Evolutionary conservation across 148 eudicot genomes (phyloP), one percentile per base, ranked within the genome.

Genomic region (Rhododendron ferrugineum): DNA sequence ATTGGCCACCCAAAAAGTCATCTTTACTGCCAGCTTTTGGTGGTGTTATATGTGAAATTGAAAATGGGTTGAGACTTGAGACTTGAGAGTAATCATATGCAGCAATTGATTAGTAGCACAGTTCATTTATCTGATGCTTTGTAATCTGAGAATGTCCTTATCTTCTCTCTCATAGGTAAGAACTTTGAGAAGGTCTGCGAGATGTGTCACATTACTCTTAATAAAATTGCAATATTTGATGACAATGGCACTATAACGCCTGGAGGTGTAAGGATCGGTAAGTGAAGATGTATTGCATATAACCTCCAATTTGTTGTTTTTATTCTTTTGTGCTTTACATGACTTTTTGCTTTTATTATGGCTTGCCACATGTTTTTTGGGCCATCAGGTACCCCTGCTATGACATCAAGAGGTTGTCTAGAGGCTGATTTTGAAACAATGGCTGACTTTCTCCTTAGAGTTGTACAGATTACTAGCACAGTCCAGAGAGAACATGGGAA

Each of bases 121-220:
- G 20, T 82, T 74, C 44, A 30, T 34, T 74, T 37, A 26, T 42
- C 11, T 76, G 37, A 36, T 73, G 68, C 22, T 78, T 82, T 68
- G n/a, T 36, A 26, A 81, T 46, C 30, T 42, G 32, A 18, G 13
- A 37, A 22, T 62, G 60, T 82, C 44, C 68, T 87, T 47, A 64
- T 23, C 34, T 60, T 81, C 34, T 40, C 49, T 83, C 11, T 79
- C 76, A 16, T 82, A 96, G 99, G 99, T 36, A 95, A 95, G 86
- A 91, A 90, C 79, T 93, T 87, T 74, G 99, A 96, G 89, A 92
- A 90, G 91, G 96, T 95, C n/a, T 96, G 99, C 66, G 99, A 95
- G 88, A 86, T 91, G 90, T 95, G 98, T 87, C 94, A 92, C 89
- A 95, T 96, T 60, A 95, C 98, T 83, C 87, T 96, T 37, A 96